Evolutionary conservation across 83 land plant genomes (phyloP).

Genomic region (Thuja plicata): DNA sequence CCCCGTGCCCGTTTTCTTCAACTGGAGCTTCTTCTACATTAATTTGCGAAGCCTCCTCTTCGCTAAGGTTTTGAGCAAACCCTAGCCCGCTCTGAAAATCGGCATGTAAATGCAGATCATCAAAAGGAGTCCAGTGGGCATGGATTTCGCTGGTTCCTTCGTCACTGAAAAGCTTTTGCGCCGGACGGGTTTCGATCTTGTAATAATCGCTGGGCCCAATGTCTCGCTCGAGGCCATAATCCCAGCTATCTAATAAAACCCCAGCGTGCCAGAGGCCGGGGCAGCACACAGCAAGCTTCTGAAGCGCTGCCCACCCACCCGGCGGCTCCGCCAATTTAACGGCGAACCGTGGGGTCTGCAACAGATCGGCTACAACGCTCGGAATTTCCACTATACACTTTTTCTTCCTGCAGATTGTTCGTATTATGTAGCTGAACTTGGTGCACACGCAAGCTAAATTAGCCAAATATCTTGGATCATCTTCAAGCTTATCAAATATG

Average conservation of each 20-base stretch:
- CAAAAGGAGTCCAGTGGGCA: slow-evolving; percentile 49
- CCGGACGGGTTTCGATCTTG: background rate
- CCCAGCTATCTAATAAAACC: slow-evolving; percentile 77
- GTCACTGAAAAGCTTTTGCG: background rate
- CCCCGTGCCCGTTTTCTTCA: background rate
- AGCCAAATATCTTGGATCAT: slow-evolving; percentile 74
- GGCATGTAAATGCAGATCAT: slow-evolving; percentile 56
- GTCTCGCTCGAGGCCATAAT: slow-evolving; percentile 83
- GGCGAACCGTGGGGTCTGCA: slow-evolving; percentile 22
- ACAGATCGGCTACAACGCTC: slow-evolving; percentile 57
- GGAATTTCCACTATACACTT: slow-evolving; percentile 54
- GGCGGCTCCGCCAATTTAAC: slow-evolving; percentile 33
- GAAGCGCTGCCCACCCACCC: slow-evolving; percentile 71
- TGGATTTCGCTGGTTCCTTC: slow-evolving; percentile 6
- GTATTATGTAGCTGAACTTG: slow-evolving; percentile 51
- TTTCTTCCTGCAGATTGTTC: slow-evolving; percentile 52
- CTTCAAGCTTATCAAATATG: slow-evolving; percentile 61
- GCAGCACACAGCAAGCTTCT: slow-evolving; percentile 86
- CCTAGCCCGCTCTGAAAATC: slow-evolving; percentile 24
- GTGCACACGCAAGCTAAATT: slow-evolving; percentile 73
- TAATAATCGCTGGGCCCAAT: slow-evolving; percentile 55
- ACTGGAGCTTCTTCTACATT: background rate
- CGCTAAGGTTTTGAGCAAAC: background rate
- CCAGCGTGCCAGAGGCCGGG: slow-evolving; percentile 89
- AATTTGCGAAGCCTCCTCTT: background rate